phyloP scores from a whole-genome alignment of 177 flowering plant genomes.

The Vitis hybrid region DNA sequence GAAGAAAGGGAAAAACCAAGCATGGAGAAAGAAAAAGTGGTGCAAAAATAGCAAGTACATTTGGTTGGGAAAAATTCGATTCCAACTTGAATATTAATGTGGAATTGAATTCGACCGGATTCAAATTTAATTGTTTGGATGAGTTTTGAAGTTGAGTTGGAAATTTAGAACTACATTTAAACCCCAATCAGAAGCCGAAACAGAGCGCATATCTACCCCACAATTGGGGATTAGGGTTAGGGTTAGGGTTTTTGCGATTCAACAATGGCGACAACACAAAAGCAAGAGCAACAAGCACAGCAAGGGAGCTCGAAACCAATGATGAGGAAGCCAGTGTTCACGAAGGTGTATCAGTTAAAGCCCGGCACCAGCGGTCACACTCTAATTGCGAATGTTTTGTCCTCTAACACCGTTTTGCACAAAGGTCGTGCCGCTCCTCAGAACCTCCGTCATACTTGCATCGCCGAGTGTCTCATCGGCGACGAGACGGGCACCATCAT shows the following conservation, averaged over 20 bases:
- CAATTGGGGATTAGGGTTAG: no score
- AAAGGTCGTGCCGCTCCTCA: conserved; percentile 20
- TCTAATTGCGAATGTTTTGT: conserved; percentile 19
- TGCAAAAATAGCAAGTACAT: no score
- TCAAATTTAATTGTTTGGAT: no score
- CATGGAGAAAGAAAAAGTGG: no score
- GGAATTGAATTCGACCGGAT: no score
- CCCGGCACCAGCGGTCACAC: conserved; percentile 36
- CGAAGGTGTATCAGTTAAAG: conserved; percentile 30
- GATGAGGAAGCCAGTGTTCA: conserved; percentile 30
- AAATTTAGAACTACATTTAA: no score
- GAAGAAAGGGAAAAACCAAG: no score
- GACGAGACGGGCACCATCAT: conserved; percentile 30
- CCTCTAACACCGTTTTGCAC: conserved; percentile 17
- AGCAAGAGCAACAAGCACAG: conserved; percentile 1
- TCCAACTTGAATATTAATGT: no score
- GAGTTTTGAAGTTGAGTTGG: no score
- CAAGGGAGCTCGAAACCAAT: conserved; percentile 12
- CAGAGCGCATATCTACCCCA: no score
- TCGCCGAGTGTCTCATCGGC: conserved; percentile 30
- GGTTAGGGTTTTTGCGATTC: background rate
- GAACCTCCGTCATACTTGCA: conserved; percentile 24
- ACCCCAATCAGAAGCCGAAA: no score
- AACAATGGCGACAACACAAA: conserved; percentile 12
- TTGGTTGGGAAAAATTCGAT: no score